Evolutionary conservation across 164 flowering plant genomes (phyloP), one percentile per base, ranked within the genome.

Genomic region (Annona cherimola): DNA sequence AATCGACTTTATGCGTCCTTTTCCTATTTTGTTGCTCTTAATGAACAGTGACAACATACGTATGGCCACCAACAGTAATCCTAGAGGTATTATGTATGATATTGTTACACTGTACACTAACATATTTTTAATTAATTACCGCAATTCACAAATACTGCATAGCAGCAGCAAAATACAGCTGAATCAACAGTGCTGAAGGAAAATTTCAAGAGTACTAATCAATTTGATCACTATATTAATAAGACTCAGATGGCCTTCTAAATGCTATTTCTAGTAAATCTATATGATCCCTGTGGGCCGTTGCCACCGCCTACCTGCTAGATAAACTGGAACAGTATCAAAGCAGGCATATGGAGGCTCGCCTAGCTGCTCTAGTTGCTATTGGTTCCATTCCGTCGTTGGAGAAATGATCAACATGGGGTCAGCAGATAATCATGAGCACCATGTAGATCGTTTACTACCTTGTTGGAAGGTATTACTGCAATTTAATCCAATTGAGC

Each of bases 41-140:
- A 9, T 16, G 14, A 4, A 35, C 5, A 66, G 19, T 16, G 19
- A 14, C 18, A 7, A 50, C 57, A 50, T 0, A 50, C 57, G 35
- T 66, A 66, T 4, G 26, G 45, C 19, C 26, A 7, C 8, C 16
- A 67, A 45, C 12, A 19, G 50, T 16, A 69, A 16, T 55, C 46
- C 57, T 19, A 41, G 43, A 55, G 45, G 7, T 50, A 9, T 35
- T 9, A 66, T 39, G 71, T 68, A 66, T 40, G 45, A 61, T 40
- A 43, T 70, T 75, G 59, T 62, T 60, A 45, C 74, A 71, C 70
- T 76, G 71, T 71, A 70, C 70, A 70, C 70, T 46, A 40, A 75
- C 74, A 76, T 46, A 11, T 67, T 50, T 45, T 42, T 45, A 19
- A 63, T 26, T 26, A 26, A 26, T 11, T 60, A 4, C 66, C 66